Base-by-base conservation (phyloP, 2,329 filamentous ascomycete genomes). In the Hymenoscyphus infarciens region DNA sequence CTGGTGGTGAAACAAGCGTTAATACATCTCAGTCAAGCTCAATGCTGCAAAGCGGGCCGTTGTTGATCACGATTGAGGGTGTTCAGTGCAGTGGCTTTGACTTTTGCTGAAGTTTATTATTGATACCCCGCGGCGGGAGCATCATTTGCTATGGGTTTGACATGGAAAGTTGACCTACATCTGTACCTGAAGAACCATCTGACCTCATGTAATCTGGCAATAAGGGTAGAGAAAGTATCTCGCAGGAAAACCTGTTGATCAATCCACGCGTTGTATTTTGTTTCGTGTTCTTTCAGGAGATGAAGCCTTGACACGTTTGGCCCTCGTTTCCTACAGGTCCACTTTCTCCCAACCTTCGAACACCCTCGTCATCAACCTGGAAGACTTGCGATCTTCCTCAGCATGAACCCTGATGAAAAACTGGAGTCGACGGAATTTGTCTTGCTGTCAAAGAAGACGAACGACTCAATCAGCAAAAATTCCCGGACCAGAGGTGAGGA, bases 1-100 rank as follows among this genome's bases (percentile, higher is more conserved):
- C 29, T 31, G 27, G 11, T 27, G 35, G 38, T 56, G 59, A 61
- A 61, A 61, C 59, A 56, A 56, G 59, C 52, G 11, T 61, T 45
- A 53, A 35, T 54, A 49, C 25, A 49, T 49, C n/a, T 35, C 33
- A 35, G 13, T 15, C 33, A 52, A 52, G 16, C 22, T 52, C 22
- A n/a, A 38, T 42, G 19, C 25, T 39, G 33, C 16, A 58, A 27
- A 29, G 38, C 56, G 56, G 35, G 25, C 27, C 22, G 27, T 42
- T 39, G 35, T 29, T 58, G 56, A 45, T 45, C 35, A 57, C 22
- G 35, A 55, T 55, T 15, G 52, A 33, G 52, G 8, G 29, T 31
- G 42, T 11, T 15, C 42, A 35, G 33, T 35, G 33, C 33, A 22
- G n/a, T 49, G 16, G 42, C 7, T 49, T 49, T 49, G 42, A 49